Evolutionary conservation across 805 yeast genomes (phyloP).

Genomic region (Helenozyma rhizophorensis): DNA sequence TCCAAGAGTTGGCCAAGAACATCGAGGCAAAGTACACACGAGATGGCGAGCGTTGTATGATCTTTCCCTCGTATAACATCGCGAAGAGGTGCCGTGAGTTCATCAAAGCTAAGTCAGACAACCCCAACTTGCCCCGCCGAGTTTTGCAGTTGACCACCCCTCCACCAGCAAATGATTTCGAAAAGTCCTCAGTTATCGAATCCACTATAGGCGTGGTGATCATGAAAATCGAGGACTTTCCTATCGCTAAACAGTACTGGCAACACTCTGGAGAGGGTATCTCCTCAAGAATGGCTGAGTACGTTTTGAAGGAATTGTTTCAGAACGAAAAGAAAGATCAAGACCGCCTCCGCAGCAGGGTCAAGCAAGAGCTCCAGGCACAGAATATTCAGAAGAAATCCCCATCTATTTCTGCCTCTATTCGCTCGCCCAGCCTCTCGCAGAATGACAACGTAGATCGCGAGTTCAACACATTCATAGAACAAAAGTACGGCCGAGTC

Average conservation of each 20-base stretch:
- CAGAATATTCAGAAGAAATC: constrained; percentile 28
- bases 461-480: constrained; percentile 67
- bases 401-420: constrained; percentile 28
- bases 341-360: constrained; percentile 11
- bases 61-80: constrained; percentile 71
- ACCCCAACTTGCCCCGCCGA: constrained; percentile 36
- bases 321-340: constrained; percentile 12
- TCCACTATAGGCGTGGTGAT: constrained; percentile 77
- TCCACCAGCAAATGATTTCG: constrained; percentile 57
- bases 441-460: constrained; percentile 34
- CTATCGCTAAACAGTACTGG: constrained; percentile 85
- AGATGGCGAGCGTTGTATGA: constrained; percentile 67
- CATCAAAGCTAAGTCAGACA: constrained; percentile 41
- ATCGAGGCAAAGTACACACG: constrained; percentile 72
- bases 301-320: constrained; percentile 60
- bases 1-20: constrained; percentile 50
- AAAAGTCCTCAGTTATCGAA: constrained; percentile 55
- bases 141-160: constrained; percentile 72
- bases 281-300: constrained; percentile 86
- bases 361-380: constrained; percentile 34
- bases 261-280: constrained; percentile 98
- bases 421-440: constrained; percentile 18
- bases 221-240: constrained; percentile 54
- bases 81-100: constrained; percentile 87
- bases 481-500: constrained; percentile 87